These are phyloP conservation scores for Fragilaria radians DNA, from an alignment of 108 stramenopile genomes.

Conservation along the genomic window DNA sequence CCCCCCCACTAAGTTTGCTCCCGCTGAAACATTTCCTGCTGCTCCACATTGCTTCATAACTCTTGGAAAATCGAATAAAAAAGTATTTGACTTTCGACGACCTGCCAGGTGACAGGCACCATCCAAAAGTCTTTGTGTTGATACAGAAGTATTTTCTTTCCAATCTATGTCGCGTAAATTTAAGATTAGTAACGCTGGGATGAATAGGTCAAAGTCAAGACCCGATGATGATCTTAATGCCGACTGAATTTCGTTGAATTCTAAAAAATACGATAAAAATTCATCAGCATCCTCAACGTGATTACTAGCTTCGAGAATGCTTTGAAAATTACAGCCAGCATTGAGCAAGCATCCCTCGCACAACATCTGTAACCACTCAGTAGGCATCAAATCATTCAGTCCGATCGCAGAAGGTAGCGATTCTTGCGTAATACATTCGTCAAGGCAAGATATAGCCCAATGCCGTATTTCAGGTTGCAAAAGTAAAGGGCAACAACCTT, in stretches of 20 bases:
- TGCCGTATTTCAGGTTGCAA: slow-evolving; percentile 53
- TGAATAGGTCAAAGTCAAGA: slow-evolving; percentile 70
- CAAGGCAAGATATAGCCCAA: slow-evolving; percentile 49
- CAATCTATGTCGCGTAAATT: slow-evolving; percentile 30
- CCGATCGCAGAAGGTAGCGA: not conserved
- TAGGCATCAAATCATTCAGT: slow-evolving; percentile 19
- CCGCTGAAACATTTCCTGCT: slow-evolving; percentile 59
- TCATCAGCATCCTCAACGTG: slow-evolving; percentile 16
- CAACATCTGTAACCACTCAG: slow-evolving; percentile 51
- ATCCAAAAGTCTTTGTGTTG: slow-evolving; percentile 62
- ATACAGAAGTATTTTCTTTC: slow-evolving; percentile 31
- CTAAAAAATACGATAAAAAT: slow-evolving; percentile 7
- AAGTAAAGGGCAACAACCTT: slow-evolving; percentile 50
- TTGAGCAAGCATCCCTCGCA: slow-evolving; percentile 43
- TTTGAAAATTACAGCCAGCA: slow-evolving; percentile 52
- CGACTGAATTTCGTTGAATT: slow-evolving; percentile 16
- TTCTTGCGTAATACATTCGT: slow-evolving; percentile 14
- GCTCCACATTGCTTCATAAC: slow-evolving; percentile 62
- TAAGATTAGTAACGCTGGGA: slow-evolving; percentile 57
- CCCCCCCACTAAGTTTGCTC: slow-evolving; percentile 68
- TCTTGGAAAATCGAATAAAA: slow-evolving; percentile 43
- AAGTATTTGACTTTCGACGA: slow-evolving; percentile 34
- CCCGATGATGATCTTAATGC: slow-evolving; percentile 29
- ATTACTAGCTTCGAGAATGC: slow-evolving; percentile 6
- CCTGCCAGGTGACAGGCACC: slow-evolving; percentile 68